Base-by-base conservation (phyloP, 2,329 filamentous ascomycete species). In the Clonostachys sp. region DNA sequence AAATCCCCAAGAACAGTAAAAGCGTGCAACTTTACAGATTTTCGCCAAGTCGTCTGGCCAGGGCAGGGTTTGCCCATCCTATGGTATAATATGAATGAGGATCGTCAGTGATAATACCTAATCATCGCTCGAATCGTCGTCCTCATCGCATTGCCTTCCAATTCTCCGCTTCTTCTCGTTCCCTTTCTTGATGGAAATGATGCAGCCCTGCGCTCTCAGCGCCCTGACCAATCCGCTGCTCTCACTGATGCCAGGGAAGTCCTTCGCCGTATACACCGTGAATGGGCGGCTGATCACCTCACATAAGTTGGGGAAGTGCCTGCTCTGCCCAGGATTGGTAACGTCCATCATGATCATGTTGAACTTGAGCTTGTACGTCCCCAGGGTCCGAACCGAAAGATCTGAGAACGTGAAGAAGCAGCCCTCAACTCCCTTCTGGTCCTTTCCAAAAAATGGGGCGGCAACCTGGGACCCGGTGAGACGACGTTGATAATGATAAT, bases 351-450 rank as follows among this genome's bases (percentile, higher is more conserved):
- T 79, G 59, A 91, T 81, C 18, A 92, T 73, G 36, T 81, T 81
- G 62, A 94, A 92, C 42, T 81, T 82, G 47, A 94, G 75, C 16
- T 86, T 77, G 63, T 88, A 94, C n/a, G 73, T 73, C 17, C 89
- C 89, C 2, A 88, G 83, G 1, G 86, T 91, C 34, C 89, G 80
- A 61, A 87, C 90, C 5, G 86, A 91, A 17, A 94, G 73, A 60
- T 94, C 89, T 0, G 87, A 86, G 61, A 94, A 94, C 61, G 87
- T 89, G 65, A 92, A 94, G 72, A 92, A 94, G 59, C 86, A 90
- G 2, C 89, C 88, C 52, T 90, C 85, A 18, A 80, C 66, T 46
- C 83, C 81, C 46, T 83, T 74, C 58, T 92, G 87, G 60, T 94
- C 89, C 46, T 80, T 75, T 8, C 87, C 88, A 6, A 88, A 81